phyloP scores from a whole-genome alignment of 2,329 filamentous ascomycete genomes.

The Cryphonectria carpinicola region DNA sequence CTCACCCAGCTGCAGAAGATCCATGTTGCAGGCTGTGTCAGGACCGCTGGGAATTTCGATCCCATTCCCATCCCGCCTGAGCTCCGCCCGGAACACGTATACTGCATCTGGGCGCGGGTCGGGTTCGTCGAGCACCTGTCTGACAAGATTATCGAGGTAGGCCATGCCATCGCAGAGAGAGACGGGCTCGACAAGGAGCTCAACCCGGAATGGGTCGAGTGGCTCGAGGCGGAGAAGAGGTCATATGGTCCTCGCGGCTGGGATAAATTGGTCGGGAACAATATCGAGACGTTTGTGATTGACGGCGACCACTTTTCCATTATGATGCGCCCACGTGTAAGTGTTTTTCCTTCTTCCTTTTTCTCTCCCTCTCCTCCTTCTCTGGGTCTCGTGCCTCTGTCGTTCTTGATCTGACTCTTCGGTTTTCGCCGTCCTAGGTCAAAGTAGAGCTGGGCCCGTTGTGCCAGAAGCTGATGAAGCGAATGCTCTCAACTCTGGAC shows the following conservation, averaged over 20 bases:
- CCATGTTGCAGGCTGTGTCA: constrained; percentile 10
- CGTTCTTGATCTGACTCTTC: neutral
- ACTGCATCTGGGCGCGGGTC: constrained; percentile 10
- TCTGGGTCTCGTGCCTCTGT: neutral
- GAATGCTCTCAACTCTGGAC: neutral
- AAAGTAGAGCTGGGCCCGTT: neutral
- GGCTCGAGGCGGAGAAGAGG: constrained; percentile 14
- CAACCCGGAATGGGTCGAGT: constrained; percentile 7
- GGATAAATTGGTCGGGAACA: constrained; percentile 11
- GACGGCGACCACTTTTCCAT: constrained; percentile 15
- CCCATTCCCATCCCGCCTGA: constrained; percentile 4
- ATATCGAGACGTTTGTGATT: constrained; percentile 4
- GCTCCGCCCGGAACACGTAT: constrained; percentile 4
- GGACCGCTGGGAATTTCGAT: neutral
- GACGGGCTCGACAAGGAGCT: constrained; percentile 10
- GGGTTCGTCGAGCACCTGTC: constrained; percentile 15
- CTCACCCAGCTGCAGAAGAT: constrained; percentile 2
- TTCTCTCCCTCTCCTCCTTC: neutral
- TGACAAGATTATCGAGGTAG: constrained; percentile 12
- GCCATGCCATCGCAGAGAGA: neutral
- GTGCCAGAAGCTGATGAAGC: neutral
- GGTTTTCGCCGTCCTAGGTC: neutral
- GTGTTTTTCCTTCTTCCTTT: neutral
- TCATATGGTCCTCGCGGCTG: constrained; percentile 12
- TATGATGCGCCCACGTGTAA: constrained; percentile 12